These are phyloP conservation scores for Anethum foeniculum DNA, from an alignment of 140 eudicot genomes.

Conservation along the genomic window DNA sequence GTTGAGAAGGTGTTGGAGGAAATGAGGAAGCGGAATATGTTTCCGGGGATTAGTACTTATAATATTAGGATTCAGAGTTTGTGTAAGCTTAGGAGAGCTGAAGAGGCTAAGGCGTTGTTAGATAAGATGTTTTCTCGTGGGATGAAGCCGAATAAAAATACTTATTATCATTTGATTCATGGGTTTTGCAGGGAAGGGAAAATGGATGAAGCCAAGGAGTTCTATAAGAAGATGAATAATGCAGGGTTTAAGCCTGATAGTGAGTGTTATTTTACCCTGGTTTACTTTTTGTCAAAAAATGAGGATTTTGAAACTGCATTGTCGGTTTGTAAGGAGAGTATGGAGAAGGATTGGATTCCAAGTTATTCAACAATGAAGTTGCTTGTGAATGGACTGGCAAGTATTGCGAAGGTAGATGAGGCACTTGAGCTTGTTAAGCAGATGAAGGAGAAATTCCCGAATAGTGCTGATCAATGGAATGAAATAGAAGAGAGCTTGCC, in stretches of 20 bases:
- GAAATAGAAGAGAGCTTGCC: constrained; percentile 73
- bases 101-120: constrained; percentile 73
- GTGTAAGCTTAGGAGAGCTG: constrained; percentile 65
- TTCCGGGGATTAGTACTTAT: constrained; percentile 40
- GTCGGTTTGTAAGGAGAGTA: constrained; percentile 44
- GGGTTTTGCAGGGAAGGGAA: constrained; percentile 67
- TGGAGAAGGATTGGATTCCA: constrained; percentile 72
- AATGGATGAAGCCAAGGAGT: constrained; percentile 51
- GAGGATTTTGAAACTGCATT: constrained; percentile 65
- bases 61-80: constrained; percentile 75
- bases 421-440: constrained; percentile 46
- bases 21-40: constrained; percentile 47
- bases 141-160: constrained; percentile 61
- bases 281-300: constrained; percentile 44
- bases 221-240: constrained; percentile 41
- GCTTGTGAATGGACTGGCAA: constrained; percentile 68
- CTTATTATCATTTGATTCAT: constrained; percentile 56
- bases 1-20: constrained; percentile 66
- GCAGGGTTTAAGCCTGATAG: constrained; percentile 44
- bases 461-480: constrained; percentile 53
- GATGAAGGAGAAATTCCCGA: constrained; percentile 60
- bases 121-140: constrained; percentile 48
- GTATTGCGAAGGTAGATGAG: constrained; percentile 44
- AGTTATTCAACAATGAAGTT: constrained; percentile 60
- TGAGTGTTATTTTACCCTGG: constrained; percentile 59